Percentiles rank a stretch among this genome's conserved stretches.
Evolutionary conservation across 148 eudicot genomes (phyloP).

Genomic region (Camellia granthamiana): DNA sequence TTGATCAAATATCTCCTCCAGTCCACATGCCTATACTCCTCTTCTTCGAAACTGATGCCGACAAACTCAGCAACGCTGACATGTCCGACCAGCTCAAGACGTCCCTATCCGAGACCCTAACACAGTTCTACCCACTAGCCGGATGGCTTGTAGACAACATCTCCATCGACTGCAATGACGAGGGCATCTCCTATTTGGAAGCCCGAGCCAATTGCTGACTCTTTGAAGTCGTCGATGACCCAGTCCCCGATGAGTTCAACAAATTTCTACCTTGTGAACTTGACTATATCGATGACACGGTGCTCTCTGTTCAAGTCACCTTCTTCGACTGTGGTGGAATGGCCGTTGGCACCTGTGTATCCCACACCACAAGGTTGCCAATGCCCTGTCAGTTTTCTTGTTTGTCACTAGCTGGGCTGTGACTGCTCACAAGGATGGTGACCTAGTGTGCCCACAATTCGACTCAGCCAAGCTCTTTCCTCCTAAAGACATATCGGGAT

Average conservation of each 20-base stretch:
- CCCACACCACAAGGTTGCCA: slow-evolving; percentile 13
- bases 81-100: slow-evolving; percentile 14
- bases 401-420: slow-evolving; percentile 26
- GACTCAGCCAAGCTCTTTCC: slow-evolving; percentile 15
- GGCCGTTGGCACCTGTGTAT: slow-evolving; percentile 13
- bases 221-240: slow-evolving; percentile 14
- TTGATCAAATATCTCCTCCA: slow-evolving; percentile 10
- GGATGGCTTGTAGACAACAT: slow-evolving; percentile 32
- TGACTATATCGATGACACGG: neutral
- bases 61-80: neutral
- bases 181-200: slow-evolving; percentile 26
- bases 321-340: slow-evolving; percentile 24
- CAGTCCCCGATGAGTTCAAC: slow-evolving; percentile 22
- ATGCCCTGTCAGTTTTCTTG: slow-evolving; percentile 17
- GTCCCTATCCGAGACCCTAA: slow-evolving; percentile 31
- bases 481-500: neutral
- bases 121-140: slow-evolving; percentile 38
- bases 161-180: slow-evolving; percentile 32
- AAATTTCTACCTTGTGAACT: slow-evolving; percentile 29
- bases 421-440: neutral
- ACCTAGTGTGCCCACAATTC: neutral
- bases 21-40: slow-evolving; percentile 9
- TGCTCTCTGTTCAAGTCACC: slow-evolving; percentile 19
- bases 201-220: slow-evolving; percentile 21
- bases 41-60: neutral